Evolutionary conservation across 2,329 filamentous ascomycete genomes (phyloP).

Genomic region (Penicillium hordei): DNA sequence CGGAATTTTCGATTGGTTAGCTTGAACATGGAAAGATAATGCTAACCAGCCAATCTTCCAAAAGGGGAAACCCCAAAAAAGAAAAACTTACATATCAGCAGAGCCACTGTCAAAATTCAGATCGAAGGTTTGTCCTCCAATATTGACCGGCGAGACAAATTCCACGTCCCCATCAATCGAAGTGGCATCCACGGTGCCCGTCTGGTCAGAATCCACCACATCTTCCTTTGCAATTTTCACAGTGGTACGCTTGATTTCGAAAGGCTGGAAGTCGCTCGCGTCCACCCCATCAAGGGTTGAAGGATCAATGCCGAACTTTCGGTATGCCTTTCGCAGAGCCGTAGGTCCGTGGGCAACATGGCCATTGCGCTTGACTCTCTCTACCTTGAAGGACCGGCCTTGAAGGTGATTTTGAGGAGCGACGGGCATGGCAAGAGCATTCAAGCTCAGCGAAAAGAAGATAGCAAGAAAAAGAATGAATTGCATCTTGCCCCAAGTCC

Average conservation of each 20-base stretch:
- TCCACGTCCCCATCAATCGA: constrained; percentile 66
- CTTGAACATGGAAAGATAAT: not conserved
- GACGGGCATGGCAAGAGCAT: constrained; percentile 37
- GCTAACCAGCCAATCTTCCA: not conserved
- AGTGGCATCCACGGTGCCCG: constrained; percentile 63
- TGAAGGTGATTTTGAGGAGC: constrained; percentile 21
- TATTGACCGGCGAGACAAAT: constrained; percentile 67
- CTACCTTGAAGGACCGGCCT: constrained; percentile 59
- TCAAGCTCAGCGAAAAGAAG: constrained; percentile 33
- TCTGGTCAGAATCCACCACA: constrained; percentile 31
- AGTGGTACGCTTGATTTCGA: constrained; percentile 23
- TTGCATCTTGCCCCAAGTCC: constrained; percentile 26
- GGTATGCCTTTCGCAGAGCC: constrained; percentile 65
- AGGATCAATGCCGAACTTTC: constrained; percentile 63
- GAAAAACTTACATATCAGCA: constrained; percentile 60
- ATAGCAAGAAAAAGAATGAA: constrained; percentile 29
- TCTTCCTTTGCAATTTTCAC: constrained; percentile 29
- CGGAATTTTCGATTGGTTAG: not conserved
- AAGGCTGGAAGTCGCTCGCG: constrained; percentile 36
- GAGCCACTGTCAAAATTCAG: constrained; percentile 77
- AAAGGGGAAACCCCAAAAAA: not conserved
- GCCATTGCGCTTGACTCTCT: constrained; percentile 56
- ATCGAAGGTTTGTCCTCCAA: constrained; percentile 67
- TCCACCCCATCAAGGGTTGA: constrained; percentile 41
- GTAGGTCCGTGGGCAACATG: constrained; percentile 60